Base-by-base conservation (phyloP, 2,329 filamentous ascomycete species). In the Trichoderma sp. region DNA sequence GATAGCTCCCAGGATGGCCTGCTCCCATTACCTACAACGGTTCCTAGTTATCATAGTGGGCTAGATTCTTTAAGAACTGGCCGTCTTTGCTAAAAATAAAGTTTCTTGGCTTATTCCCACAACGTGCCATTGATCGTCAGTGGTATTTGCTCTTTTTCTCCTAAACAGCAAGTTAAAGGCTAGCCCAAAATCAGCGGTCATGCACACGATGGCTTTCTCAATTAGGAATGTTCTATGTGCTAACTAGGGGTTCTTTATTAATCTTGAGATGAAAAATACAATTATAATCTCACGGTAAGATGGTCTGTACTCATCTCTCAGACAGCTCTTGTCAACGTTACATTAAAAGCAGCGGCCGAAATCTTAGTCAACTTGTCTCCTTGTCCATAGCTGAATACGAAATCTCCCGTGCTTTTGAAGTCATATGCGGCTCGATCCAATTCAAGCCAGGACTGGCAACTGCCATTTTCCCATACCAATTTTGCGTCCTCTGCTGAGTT, bases 351-450 rank as follows among this genome's bases (percentile, higher is more conserved):
- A 5, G 34, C 61, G 43, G 55, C 55, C 0, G 13, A 24, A 16
- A 65, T 56, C 6, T 4, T 3, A 14, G 11, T 30, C 11, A 55
- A 21, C 7, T 18, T 26, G n/a, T 16, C 6, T 4, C 37, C 37
- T 18, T 54, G 14, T 2, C 37, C 51, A 56, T 65, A 56, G 5
- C 13, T 56, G 32, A 55, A 43, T 8, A 46, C 7, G 6, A 5
- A 82, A 43, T 79, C 71, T 16, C 77, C 74, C 4, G 79, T 60
- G 8, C 76, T 75, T 1, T 77, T 69, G 26, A 76, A 77, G 43
- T 78, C 72, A 71, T 79, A 80, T 8, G 76, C 74, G 34, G 72
- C 63, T 21, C 79, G 75, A 56, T 81, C 79, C 54, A 77, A 71
- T 60, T 68, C 61, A 7, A 74, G 71, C 78, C 78, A 81, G 0